Percentiles rank a stretch among this genome's conserved stretches.
Conservation (phyloP, 2,329 filamentous ascomycete species). For the Talaromyces sp. region DNA sequence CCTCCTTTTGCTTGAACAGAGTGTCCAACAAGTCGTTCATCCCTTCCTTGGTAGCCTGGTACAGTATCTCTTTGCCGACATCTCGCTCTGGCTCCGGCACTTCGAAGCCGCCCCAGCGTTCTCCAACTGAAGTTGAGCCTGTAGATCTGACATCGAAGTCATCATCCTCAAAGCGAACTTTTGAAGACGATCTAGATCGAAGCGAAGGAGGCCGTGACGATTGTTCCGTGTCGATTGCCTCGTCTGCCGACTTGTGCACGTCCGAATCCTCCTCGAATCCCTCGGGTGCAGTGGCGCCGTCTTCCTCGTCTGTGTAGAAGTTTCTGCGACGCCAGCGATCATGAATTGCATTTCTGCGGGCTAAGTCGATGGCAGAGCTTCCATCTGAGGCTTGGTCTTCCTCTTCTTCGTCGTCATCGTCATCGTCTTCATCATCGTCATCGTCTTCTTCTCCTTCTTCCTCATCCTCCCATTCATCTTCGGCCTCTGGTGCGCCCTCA, state of each 20-base stretch:
- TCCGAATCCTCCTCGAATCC: slow-evolving; percentile 49
- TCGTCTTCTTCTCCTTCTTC: slow-evolving; percentile 1
- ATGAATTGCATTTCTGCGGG: slow-evolving; percentile 45
- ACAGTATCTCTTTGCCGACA: slow-evolving; percentile 80
- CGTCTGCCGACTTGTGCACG: slow-evolving; percentile 41
- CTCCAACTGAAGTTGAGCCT: slow-evolving; percentile 60
- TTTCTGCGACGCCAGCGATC: slow-evolving; percentile 70
- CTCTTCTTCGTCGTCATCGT: not conserved
- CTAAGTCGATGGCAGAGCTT: slow-evolving; percentile 4
- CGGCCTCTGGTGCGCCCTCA: not conserved
- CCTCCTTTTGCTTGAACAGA: slow-evolving; percentile 76
- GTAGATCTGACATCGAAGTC: slow-evolving; percentile 66
- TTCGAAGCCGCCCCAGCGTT: slow-evolving; percentile 72
- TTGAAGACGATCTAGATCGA: slow-evolving; percentile 68
- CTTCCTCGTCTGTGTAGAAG: slow-evolving; percentile 82
- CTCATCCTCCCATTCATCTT: slow-evolving; percentile 10
- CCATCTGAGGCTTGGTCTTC: slow-evolving; percentile 8
- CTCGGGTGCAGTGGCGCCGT: slow-evolving; percentile 61
- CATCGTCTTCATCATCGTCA: not conserved
- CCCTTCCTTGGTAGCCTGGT: slow-evolving; percentile 84
- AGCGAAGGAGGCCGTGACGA: slow-evolving; percentile 40
- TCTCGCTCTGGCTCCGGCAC: slow-evolving; percentile 76
- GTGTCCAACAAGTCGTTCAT: slow-evolving; percentile 88
- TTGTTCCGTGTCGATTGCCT: slow-evolving; percentile 44
- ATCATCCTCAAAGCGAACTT: slow-evolving; percentile 69